Base-by-base conservation (phyloP, 306 rosid species). In the Fagus sylvatica region DNA sequence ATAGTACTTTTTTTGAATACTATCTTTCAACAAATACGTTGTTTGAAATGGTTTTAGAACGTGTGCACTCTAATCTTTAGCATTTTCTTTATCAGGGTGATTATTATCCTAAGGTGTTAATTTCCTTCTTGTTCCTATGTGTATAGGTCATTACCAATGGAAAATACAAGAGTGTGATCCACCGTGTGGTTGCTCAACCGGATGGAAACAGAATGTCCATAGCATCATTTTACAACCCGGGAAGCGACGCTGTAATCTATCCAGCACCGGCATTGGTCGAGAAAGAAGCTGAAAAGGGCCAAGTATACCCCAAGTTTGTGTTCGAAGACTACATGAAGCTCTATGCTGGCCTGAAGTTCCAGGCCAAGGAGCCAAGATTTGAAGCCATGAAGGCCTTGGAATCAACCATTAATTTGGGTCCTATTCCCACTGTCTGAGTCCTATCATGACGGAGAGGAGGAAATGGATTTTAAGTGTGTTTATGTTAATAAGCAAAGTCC, bases 301-400 rank as follows among this genome's bases (percentile, higher is more conserved):
- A 87, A 15, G 71, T 77, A 5, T 96, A 96, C 84, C 99, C 99
- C 4, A 96, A 93, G 65, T 96, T 96, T 62, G 90, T 96, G 57
- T 96, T 96, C 77, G 90, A 96, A 32, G 99, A 96, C 78, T 96
- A 93, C 90, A 96, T 96, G 99, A 93, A 93, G 85, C 96, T 91
- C 72, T 93, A 96, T 53, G 73, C 88, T 19, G 97, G 96, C 15
- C 81, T 93, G 22, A 96, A 96, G 74, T 96, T 96, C 78, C 90
- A 96, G 74, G 99, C 88, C n/a, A 96, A 96, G 68, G 98, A 96
- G 57, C 98, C 98, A 53, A 93, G 99, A 66, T 96, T 96, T 77
- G 97, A 96, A 85, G 96, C 91, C 55, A 91, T 96, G 94, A 96
- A 92, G 85, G 85, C 91, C 74, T 28, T 66, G 82, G 89, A 92